These are phyloP conservation scores for Aciculoconidium aculeatum DNA, from an alignment of 805 yeast genomes.

Conservation along the genomic window DNA sequence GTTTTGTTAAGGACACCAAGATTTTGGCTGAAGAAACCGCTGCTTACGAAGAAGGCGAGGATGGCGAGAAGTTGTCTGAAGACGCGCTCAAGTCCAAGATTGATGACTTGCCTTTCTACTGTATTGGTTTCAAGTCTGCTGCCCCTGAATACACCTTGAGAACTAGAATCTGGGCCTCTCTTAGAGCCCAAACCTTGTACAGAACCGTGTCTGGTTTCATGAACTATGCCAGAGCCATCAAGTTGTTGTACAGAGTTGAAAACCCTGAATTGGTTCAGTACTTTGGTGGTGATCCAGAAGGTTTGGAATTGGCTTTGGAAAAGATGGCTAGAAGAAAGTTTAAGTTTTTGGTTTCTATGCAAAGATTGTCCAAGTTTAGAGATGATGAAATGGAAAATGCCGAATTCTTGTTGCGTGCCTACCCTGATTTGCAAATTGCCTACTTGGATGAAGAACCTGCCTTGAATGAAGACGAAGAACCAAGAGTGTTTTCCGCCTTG, in stretches of 20 bases:
- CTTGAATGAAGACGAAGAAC: constrained; percentile 60
- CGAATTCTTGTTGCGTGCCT: constrained; percentile 74
- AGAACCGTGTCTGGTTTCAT: constrained; percentile 97
- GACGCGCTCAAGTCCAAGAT: constrained; percentile 74
- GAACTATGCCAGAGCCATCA: constrained; percentile 97
- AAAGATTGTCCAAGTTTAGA: constrained; percentile 66
- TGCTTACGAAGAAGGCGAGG: constrained; percentile 57
- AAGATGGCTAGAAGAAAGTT: constrained; percentile 81
- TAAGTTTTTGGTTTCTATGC: constrained; percentile 80
- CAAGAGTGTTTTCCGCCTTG: constrained; percentile 67
- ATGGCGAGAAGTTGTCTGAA: constrained; percentile 39
- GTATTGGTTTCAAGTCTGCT: constrained; percentile 96
- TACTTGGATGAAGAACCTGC: constrained; percentile 92
- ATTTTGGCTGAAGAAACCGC: constrained; percentile 92
- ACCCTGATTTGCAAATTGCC: constrained; percentile 85
- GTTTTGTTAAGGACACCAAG: constrained; percentile 94
- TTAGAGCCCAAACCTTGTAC: constrained; percentile 93
- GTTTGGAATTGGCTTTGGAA: constrained; percentile 89
- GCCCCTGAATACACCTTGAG: constrained; percentile 95
- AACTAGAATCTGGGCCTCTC: constrained; percentile 97
- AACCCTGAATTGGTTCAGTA: constrained; percentile 93
- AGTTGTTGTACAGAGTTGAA: constrained; percentile 88
- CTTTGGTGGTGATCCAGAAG: constrained; percentile 98
- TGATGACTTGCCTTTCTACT: constrained; percentile 89
- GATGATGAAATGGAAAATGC: constrained; percentile 75